Percentiles rank a stretch among this genome's conserved stretches.
phyloP scores from a whole-genome alignment of 495 filamentous ascomycete species.

The Penicillium macrosclerotiorum region DNA sequence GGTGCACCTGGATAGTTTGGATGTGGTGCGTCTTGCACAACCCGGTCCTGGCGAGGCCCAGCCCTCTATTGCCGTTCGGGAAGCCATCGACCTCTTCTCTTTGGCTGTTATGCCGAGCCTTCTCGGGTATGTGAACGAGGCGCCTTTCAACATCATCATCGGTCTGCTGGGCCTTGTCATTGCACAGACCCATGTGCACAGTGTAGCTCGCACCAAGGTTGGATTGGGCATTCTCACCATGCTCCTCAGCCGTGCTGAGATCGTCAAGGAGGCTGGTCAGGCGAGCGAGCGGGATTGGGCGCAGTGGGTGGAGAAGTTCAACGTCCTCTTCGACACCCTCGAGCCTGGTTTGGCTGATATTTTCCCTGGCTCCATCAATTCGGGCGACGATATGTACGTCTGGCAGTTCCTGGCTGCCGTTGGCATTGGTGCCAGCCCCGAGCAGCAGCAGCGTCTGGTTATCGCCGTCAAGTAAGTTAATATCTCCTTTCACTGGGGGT shows the following conservation, averaged over 20 bases:
- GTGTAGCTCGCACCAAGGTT: slow-evolving; percentile 77
- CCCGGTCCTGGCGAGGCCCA: slow-evolving; percentile 65
- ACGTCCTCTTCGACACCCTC: slow-evolving; percentile 78
- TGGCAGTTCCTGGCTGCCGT: slow-evolving; percentile 97
- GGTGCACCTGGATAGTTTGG: slow-evolving; percentile 86
- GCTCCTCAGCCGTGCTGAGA: slow-evolving; percentile 89
- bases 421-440: slow-evolving; percentile 85
- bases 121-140: slow-evolving; percentile 84
- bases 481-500: background rate
- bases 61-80: slow-evolving; percentile 68
- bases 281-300: slow-evolving; percentile 71
- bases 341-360: slow-evolving; percentile 79
- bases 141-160: slow-evolving; percentile 82
- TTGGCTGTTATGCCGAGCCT: slow-evolving; percentile 85
- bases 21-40: slow-evolving; percentile 80
- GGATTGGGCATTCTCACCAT: slow-evolving; percentile 90
- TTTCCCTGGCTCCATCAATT: slow-evolving; percentile 80
- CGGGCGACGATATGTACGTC: slow-evolving; percentile 87
- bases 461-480: slow-evolving; percentile 80
- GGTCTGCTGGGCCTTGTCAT: slow-evolving; percentile 83
- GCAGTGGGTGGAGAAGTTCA: slow-evolving; percentile 81
- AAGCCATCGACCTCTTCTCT: slow-evolving; percentile 89
- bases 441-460: slow-evolving; percentile 91
- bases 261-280: slow-evolving; percentile 75
- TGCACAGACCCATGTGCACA: slow-evolving; percentile 73